Evolutionary conservation across 2,329 filamentous ascomycete species (phyloP).

Genomic region (Fusarium albosuccineum): DNA sequence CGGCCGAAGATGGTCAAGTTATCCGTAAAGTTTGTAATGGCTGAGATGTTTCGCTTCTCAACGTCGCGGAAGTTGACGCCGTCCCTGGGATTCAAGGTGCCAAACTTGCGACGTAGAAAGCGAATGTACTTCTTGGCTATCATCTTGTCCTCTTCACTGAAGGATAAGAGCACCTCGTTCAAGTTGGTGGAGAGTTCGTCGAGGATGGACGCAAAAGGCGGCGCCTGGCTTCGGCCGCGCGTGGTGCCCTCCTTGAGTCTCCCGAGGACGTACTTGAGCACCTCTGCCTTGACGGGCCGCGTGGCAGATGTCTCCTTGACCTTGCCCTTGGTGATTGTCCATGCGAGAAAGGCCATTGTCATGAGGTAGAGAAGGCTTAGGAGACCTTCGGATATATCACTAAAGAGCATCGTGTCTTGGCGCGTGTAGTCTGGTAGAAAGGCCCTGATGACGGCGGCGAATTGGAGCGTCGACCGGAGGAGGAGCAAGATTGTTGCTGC

Average conservation of each 20-base stretch:
- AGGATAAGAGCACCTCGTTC: neutral
- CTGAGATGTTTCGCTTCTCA: constrained; percentile 1
- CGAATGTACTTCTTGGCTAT: neutral
- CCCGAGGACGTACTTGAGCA: constrained; percentile 7
- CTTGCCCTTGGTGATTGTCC: neutral
- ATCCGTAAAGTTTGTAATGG: neutral
- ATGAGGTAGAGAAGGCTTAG: constrained; percentile 8
- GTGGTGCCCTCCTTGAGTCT: neutral
- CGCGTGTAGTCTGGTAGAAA: constrained; percentile 11
- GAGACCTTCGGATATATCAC: constrained; percentile 23
- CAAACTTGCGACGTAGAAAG: constrained; percentile 4
- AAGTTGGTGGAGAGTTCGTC: neutral
- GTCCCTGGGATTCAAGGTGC: neutral
- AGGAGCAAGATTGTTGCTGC: constrained; percentile 14
- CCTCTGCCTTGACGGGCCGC: neutral
- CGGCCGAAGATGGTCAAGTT: neutral
- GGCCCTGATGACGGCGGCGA: constrained; percentile 6
- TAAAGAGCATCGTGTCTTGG: constrained; percentile 5
- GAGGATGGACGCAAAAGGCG: neutral
- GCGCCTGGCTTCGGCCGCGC: neutral
- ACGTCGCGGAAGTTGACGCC: neutral
- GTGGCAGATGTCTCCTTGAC: neutral
- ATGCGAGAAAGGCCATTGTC: constrained; percentile 9
- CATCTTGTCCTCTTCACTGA: neutral
- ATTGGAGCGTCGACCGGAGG: constrained; percentile 6